Percentiles rank a stretch among this genome's conserved stretches.
These are phyloP conservation scores for Aspergillus oerlinghausenensis DNA, from an alignment of 2,329 filamentous ascomycete genomes.

Conservation along the genomic window DNA sequence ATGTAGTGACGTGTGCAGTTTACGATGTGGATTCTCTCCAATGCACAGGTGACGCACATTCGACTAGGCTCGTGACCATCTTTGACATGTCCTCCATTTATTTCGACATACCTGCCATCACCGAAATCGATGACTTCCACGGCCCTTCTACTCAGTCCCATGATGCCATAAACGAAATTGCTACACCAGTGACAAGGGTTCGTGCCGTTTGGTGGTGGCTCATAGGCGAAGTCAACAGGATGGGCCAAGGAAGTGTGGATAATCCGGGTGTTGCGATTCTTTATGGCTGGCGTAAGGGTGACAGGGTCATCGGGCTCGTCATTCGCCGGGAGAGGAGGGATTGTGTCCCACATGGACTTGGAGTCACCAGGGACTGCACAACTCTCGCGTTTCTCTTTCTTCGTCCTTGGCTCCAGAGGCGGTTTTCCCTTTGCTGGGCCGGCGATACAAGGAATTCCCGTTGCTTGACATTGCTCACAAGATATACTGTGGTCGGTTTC, in stretches of 20 bases:
- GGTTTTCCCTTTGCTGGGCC: conserved; percentile 25
- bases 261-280: conserved; percentile 12
- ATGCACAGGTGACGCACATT: conserved; percentile 38
- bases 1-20: conserved; percentile 32
- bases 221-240: conserved; percentile 36
- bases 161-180: conserved; percentile 36
- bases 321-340: conserved; percentile 3
- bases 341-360: not conserved
- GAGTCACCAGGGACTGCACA: not conserved
- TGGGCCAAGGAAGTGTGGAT: conserved; percentile 38
- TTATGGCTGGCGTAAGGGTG: not conserved
- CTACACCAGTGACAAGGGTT: conserved; percentile 40
- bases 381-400: not conserved
- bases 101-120: conserved; percentile 34
- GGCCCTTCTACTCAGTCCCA: conserved; percentile 32
- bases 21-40: conserved; percentile 29
- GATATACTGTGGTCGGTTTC: conserved; percentile 21
- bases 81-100: conserved; percentile 34
- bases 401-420: not conserved
- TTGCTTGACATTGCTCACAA: conserved; percentile 29
- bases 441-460: conserved; percentile 30
- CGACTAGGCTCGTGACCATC: conserved; percentile 27
- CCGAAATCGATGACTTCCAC: conserved; percentile 33
- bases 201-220: conserved; percentile 11
- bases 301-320: conserved; percentile 5